Base-by-base conservation (phyloP, 202 grass and related monocot genomes). In the Zoysia matrella region DNA sequence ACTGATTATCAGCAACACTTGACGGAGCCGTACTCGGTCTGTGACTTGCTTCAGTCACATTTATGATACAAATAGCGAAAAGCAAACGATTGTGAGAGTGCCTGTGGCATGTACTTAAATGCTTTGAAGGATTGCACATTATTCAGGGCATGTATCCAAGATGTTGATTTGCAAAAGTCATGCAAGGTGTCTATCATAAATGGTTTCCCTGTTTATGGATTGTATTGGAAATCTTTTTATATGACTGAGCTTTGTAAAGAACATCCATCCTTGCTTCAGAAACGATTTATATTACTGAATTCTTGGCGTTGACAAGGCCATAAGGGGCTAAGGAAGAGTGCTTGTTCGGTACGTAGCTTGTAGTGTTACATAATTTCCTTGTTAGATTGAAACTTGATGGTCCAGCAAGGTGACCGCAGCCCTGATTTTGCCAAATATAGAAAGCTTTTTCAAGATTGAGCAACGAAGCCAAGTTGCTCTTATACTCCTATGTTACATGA, bases 181-280 rank as follows among this genome's bases (percentile, higher is more conserved):
- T 82, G 83, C 78, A 82, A 82, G 1, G 11, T 81, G 60, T 68
- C 81, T 61, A 13, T 5, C 73, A 73, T 69, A 69, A 86, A 69
- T 52, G 69, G 70, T 61, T 60, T 12, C 55, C 1, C 66, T 14
- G 10, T 45, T 67, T 6, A 13, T 4, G 4, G 18, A 14, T 67
- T 73, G 60, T 50, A 60, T 65, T 65, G 39, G 5, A 42, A 65
- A 40, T 3, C 36, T 10, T 64, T 14, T 42, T 53, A 50, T 67
- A 77, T 13, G 22, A 74, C 9, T 81, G 79, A 67, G 72, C 60
- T 60, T 78, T 36, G 73, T 77, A 85, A 81, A 81, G 87, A 54
- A 41, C 51, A 89, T 73, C 16, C 42, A 89, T 61, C 39, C 42
- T 67, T 67, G 13, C 4, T 62, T 72, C 41, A 6, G 11, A 60